Percentiles rank a stretch among this genome's conserved stretches.
phyloP scores from a whole-genome alignment of 202 grass and related monocot species.

The Carex arenaria region DNA sequence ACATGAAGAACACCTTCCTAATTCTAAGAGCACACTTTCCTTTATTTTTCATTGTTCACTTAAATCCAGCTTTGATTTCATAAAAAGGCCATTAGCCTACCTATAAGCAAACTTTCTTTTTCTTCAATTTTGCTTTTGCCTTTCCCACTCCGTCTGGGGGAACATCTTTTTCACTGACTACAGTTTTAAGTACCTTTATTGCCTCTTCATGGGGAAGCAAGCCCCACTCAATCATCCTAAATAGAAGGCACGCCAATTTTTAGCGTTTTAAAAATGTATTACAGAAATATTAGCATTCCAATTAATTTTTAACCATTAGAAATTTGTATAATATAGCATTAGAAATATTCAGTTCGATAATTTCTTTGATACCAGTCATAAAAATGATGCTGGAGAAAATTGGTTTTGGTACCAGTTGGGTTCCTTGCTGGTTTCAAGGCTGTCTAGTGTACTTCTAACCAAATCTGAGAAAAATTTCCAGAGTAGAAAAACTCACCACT shows the following conservation, averaged over 20 bases:
- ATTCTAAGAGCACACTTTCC: not conserved
- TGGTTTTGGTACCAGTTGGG: not conserved
- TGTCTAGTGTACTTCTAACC: not conserved
- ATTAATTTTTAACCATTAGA: not conserved
- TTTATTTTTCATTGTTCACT: not conserved
- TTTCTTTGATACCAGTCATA: not conserved
- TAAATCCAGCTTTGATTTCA: not conserved
- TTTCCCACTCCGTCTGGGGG: not conserved
- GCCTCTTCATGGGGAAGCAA: constrained; percentile 10
- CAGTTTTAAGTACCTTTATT: not conserved
- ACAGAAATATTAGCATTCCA: not conserved
- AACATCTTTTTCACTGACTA: not conserved
- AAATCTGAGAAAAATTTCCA: not conserved
- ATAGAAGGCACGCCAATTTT: not conserved
- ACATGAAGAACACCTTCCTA: not conserved
- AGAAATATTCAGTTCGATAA: not conserved
- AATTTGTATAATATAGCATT: not conserved
- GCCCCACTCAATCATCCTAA: constrained; percentile 28
- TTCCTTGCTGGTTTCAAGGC: not conserved
- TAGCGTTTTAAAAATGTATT: not conserved
- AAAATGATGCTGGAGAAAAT: not conserved
- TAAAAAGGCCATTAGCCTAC: not conserved
- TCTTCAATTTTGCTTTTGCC: constrained; percentile 2
- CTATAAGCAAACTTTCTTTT: not conserved
- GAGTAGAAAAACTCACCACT: constrained; percentile 6